These are phyloP conservation scores for Solioccasus polychromus DNA, from an alignment of 768 basidiomycete genomes.

Conservation along the genomic window DNA sequence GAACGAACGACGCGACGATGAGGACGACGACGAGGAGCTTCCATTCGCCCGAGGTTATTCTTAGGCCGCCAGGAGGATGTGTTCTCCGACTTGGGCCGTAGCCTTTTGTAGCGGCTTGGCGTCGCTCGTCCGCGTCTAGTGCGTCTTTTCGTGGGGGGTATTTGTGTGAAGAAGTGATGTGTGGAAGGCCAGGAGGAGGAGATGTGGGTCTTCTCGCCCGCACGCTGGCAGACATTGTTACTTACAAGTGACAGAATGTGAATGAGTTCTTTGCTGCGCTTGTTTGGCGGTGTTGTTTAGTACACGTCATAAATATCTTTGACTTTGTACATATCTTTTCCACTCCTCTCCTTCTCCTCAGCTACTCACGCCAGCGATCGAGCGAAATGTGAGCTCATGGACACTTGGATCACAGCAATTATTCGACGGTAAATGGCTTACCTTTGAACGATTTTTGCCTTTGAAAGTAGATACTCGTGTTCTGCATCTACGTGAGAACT, in stretches of 20 bases:
- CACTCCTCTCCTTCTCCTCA: no score
- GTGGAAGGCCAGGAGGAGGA: conserved; percentile 50
- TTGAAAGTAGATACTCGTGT: no score
- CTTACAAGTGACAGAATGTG: not conserved
- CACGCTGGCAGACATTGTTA: conserved; percentile 45
- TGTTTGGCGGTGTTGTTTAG: conserved; percentile 17
- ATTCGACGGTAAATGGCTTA: no score
- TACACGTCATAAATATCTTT: not conserved
- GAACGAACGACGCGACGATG: conserved; percentile 73
- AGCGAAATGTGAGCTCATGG: no score
- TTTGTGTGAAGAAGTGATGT: conserved; percentile 41
- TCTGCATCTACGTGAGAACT: conserved; percentile 16
- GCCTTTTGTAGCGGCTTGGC: conserved; percentile 67
- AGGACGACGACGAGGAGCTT: conserved; percentile 66
- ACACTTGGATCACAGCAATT: no score
- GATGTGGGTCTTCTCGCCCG: conserved; percentile 69
- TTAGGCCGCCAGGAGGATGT: conserved; percentile 56
- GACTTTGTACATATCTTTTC: no score
- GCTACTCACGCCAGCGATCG: no score
- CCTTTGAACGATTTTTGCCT: no score
- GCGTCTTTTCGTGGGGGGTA: conserved; percentile 69
- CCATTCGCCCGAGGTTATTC: conserved; percentile 69
- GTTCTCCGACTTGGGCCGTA: conserved; percentile 50
- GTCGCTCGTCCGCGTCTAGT: conserved; percentile 71
- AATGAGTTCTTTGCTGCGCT: conserved; percentile 4